phyloP scores from a whole-genome alignment of 2,329 filamentous ascomycete genomes.

The Aspergillus ochraceus region DNA sequence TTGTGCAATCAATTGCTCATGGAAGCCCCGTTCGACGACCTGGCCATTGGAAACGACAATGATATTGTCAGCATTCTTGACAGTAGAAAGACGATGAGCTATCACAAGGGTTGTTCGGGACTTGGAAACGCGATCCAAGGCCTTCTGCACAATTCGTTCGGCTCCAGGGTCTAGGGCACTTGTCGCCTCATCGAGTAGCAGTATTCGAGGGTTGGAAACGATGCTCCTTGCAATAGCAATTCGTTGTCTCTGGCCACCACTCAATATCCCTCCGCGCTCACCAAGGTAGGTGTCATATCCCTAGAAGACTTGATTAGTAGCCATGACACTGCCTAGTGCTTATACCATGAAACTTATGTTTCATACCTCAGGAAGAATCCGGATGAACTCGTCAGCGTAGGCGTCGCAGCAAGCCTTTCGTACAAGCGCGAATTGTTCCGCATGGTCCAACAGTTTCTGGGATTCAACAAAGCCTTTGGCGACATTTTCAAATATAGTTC shows the following conservation, averaged over 20 bases:
- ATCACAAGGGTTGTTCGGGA: constrained; percentile 44
- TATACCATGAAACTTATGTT: not conserved
- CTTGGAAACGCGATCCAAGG: constrained; percentile 70
- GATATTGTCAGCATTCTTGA: constrained; percentile 46
- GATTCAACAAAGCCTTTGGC: not conserved
- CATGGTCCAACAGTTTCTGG: not conserved
- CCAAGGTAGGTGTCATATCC: not conserved
- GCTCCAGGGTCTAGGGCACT: constrained; percentile 60
- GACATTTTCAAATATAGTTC: not conserved
- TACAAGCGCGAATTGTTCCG: not conserved
- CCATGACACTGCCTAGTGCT: too few relatives aligned
- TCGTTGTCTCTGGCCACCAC: not conserved
- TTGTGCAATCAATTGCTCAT: constrained; percentile 34
- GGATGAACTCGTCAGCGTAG: not conserved
- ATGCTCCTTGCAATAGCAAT: not conserved
- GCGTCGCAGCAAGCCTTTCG: not conserved
- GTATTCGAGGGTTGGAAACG: not conserved
- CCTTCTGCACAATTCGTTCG: constrained; percentile 81
- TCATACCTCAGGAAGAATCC: not conserved
- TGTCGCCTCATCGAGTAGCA: not conserved
- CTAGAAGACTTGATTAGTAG: too few relatives aligned
- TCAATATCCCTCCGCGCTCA: not conserved
- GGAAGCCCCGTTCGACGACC: constrained; percentile 46
- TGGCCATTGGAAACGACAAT: constrained; percentile 43
- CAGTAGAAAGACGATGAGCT: constrained; percentile 46